Conservation (phyloP, 1,284 basidiomycete genomes). For the Ceratobasidium sp. region DNA sequence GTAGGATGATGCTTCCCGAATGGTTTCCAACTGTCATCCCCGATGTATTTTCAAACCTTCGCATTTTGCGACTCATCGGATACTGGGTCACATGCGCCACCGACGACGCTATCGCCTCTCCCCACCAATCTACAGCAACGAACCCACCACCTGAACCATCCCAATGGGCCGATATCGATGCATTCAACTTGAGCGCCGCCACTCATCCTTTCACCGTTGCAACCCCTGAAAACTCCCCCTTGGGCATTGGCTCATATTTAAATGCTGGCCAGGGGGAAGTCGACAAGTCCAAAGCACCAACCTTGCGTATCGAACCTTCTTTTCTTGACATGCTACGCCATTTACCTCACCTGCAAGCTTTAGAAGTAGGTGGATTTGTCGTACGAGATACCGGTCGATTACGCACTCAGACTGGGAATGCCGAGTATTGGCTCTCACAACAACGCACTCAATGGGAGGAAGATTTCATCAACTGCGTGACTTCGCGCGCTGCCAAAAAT, state of each 20-base stretch:
- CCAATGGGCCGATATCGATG: background rate
- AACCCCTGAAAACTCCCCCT: background rate
- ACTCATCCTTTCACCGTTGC: background rate
- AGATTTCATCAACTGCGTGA: constrained; percentile 19
- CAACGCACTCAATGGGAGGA: constrained; percentile 29
- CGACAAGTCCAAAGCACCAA: background rate
- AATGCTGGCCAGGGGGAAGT: background rate
- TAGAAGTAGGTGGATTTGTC: constrained; percentile 28
- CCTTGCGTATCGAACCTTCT: background rate
- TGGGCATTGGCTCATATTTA: background rate
- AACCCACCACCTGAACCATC: background rate
- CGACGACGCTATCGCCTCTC: background rate
- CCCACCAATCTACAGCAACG: background rate
- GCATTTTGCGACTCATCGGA: constrained; percentile 24
- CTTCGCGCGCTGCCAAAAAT: constrained; percentile 4
- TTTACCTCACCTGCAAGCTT: constrained; percentile 9
- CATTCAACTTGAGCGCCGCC: background rate
- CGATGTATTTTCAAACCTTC: constrained; percentile 8
- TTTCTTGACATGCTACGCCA: constrained; percentile 1
- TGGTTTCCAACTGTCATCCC: background rate
- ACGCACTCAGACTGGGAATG: constrained; percentile 4
- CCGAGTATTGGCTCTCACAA: constrained; percentile 15
- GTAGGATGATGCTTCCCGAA: background rate
- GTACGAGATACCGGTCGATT: constrained; percentile 14
- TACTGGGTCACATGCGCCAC: constrained; percentile 33